Conservation (phyloP, 129 eudicot species). For the Lactuca sativa region DNA sequence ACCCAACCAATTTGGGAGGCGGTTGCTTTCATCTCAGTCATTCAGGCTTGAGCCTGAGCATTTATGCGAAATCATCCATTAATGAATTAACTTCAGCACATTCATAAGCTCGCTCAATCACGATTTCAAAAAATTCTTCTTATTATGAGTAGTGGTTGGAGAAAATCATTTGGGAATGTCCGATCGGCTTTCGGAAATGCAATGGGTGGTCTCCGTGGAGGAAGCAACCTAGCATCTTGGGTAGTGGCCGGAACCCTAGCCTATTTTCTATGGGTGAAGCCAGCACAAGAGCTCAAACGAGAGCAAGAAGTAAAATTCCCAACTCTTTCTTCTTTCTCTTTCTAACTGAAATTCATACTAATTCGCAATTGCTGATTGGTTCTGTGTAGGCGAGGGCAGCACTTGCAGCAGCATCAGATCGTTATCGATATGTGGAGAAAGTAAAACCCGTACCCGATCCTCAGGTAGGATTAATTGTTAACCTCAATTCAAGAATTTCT, state of each 20-base stretch:
- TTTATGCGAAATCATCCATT: background rate
- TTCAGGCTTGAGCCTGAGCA: background rate
- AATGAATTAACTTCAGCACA: background rate
- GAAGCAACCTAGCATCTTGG: conserved; percentile 55
- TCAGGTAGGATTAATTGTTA: conserved; percentile 34
- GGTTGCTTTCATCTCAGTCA: background rate
- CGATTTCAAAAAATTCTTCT: background rate
- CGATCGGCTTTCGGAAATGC: conserved; percentile 46
- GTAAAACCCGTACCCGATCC: conserved; percentile 63
- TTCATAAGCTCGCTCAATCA: background rate
- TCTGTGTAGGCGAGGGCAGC: conserved; percentile 47
- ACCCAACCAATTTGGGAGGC: background rate
- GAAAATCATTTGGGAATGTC: conserved; percentile 34
- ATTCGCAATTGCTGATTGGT: background rate
- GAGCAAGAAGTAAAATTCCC: conserved; percentile 39
- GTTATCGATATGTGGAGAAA: conserved; percentile 57
- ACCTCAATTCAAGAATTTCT: background rate
- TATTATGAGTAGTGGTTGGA: conserved; percentile 42
- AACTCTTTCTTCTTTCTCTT: background rate
- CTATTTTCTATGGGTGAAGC: conserved; percentile 53
- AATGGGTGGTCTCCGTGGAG: conserved; percentile 56
- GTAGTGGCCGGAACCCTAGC: conserved; percentile 76
- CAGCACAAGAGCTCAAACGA: conserved; percentile 55
- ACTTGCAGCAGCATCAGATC: conserved; percentile 55
- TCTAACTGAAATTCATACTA: background rate